Conservation (phyloP, 495 filamentous ascomycete species). For the Durotheca rogersii region DNA sequence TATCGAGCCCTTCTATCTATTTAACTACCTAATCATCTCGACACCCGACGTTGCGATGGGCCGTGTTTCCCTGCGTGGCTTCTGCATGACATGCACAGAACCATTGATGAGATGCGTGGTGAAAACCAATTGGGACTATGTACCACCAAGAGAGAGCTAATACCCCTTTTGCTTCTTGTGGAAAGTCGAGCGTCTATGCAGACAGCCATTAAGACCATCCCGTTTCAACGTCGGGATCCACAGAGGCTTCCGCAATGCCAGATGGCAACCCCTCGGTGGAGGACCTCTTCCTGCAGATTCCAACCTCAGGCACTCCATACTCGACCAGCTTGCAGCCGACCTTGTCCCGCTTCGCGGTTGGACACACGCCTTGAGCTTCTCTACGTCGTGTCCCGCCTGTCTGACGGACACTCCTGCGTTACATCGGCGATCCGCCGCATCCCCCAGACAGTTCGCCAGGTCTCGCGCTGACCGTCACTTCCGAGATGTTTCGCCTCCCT, state of each 20-base stretch:
- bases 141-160: slow-evolving; percentile 23
- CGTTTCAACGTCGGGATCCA: slow-evolving; percentile 37
- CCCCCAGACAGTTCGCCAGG: slow-evolving; percentile 29
- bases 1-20: slow-evolving; percentile 30
- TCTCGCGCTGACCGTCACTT: slow-evolving; percentile 29
- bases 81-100: slow-evolving; percentile 35
- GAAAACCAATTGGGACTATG: slow-evolving; percentile 28
- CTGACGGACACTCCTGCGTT: slow-evolving; percentile 25
- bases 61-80: slow-evolving; percentile 29
- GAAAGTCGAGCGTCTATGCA: slow-evolving; percentile 26
- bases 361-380: slow-evolving; percentile 27
- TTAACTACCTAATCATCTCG: slow-evolving; percentile 30
- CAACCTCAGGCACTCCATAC: slow-evolving; percentile 32
- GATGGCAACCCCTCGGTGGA: slow-evolving; percentile 53
- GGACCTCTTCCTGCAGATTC: slow-evolving; percentile 34
- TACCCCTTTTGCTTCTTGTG: slow-evolving; percentile 28
- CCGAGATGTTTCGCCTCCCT: slow-evolving; percentile 32
- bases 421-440: slow-evolving; percentile 28
- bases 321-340: slow-evolving; percentile 31
- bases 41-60: slow-evolving; percentile 19
- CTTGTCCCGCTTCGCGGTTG: slow-evolving; percentile 29
- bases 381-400: slow-evolving; percentile 25
- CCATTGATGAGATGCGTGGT: slow-evolving; percentile 22
- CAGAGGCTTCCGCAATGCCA: slow-evolving; percentile 43
- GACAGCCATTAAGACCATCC: slow-evolving; percentile 34